phyloP scores from a whole-genome alignment of 257 asterid genomes.

The Forsythia suspensa region DNA sequence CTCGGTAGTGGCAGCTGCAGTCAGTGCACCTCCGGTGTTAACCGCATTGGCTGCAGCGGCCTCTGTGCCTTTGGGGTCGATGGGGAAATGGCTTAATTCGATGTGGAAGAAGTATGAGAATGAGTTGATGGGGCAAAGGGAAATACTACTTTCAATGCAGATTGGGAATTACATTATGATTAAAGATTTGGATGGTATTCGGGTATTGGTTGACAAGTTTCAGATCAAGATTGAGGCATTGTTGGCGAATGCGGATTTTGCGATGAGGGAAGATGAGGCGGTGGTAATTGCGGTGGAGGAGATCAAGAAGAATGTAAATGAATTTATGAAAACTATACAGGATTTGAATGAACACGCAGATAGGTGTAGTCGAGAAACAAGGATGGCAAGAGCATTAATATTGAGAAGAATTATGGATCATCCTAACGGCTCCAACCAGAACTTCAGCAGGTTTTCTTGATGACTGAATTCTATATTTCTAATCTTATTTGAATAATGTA shows the following conservation, averaged over 20 bases:
- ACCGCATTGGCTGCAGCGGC: slow-evolving; percentile 89
- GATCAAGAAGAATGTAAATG: slow-evolving; percentile 54
- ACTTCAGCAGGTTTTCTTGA: slow-evolving; percentile 53
- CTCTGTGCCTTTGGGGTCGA: slow-evolving; percentile 74
- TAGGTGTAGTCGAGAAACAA: slow-evolving; percentile 61
- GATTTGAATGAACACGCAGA: slow-evolving; percentile 55
- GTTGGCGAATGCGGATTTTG: slow-evolving; percentile 59
- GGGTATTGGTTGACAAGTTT: slow-evolving; percentile 54
- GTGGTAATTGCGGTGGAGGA: slow-evolving; percentile 69
- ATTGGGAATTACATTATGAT: slow-evolving; percentile 51
- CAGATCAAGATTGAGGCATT: slow-evolving; percentile 55
- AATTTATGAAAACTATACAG: slow-evolving; percentile 55
- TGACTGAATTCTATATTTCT: slow-evolving; percentile 13
- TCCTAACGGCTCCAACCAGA: slow-evolving; percentile 44
- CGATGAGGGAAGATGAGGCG: slow-evolving; percentile 55
- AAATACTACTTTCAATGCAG: slow-evolving; percentile 53
- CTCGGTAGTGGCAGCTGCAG: slow-evolving; percentile 87
- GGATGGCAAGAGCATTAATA: slow-evolving; percentile 64
- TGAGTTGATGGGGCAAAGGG: slow-evolving; percentile 58
- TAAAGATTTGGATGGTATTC: slow-evolving; percentile 56
- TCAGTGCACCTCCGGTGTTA: slow-evolving; percentile 77
- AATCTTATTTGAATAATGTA: slow-evolving; percentile 3
- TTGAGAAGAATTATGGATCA: slow-evolving; percentile 57
- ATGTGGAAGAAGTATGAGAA: slow-evolving; percentile 66
- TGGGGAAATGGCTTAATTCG: slow-evolving; percentile 80